Evolutionary conservation across 2,329 filamentous ascomycete species (phyloP), one percentile per base, ranked within the genome.

Genomic region (Aspergillus puulaauensis): DNA sequence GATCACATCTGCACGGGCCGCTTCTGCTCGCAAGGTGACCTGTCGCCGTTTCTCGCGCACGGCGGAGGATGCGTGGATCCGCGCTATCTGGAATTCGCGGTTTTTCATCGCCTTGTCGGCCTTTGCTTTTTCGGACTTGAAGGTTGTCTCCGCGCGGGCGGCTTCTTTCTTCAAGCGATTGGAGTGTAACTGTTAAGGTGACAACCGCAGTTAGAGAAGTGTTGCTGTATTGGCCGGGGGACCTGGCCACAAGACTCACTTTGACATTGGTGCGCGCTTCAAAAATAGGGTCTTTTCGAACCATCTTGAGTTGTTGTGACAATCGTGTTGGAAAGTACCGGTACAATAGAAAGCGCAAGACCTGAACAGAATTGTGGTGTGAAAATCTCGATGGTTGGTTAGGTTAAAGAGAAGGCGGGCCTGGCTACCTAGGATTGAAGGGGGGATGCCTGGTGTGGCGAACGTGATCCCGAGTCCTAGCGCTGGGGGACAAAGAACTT

Each of bases 81-180:
- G 77, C 45, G 78, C 77, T 65, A 80, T 80, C 63, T 79, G 77
- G 61, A 79, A 78, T 67, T 80, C 77, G 55, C 71, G 77, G 59
- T 77, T 76, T 60, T 78, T 79, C 69, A 80, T 76, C 27, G 78
- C 77, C 58, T 75, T 77, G 64, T 79, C 77, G 51, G 78, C 75
- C 68, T 80, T 80, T 45, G 74, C 72, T 59, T 79, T 77, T 68
- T 80, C 77, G n/a, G 76, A 69, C 61, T 78, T 77, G 61, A 72
- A 77, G 50, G 77, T 78, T 23, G 75, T 64, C 64, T 79, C 77
- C 19, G 78, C 78, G 52, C 77, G 76, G 53, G 70, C 68, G 45
- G 78, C 77, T 67, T 80, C 77, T 64, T 79, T 77, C 57, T 79
- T 79, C 33, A 79, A 72, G 27, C 77, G 75, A 65, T 79, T 79